Base-by-base conservation (phyloP, 768 basidiomycete species). In the Tylopilus rubrobrunneus region DNA sequence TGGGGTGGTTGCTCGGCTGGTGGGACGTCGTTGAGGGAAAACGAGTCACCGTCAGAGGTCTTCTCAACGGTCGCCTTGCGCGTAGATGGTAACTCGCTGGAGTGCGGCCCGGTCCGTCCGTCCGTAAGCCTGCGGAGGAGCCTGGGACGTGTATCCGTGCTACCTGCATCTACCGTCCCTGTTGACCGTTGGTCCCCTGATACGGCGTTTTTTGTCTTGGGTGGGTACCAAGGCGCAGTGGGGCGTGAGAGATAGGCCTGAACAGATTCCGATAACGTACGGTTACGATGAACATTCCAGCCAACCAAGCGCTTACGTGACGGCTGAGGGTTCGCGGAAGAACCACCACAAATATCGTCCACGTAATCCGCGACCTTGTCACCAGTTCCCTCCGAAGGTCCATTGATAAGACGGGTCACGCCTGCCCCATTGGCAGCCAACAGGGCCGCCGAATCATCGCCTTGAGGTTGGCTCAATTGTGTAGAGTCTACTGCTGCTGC, bases 251-350 rank as follows among this genome's bases (percentile, higher is more conserved):
- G 75, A 62, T 82, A 73, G 2, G 77, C 76, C 39, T 76, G 77
- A 4, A 83, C 73, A 14, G 79, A 75, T 50, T 79, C 75, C 41
- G 71, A 67, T 33, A 82, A 70, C 57, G 68, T 76, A 56, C 72
- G 74, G 55, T 73, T 68, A 52, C 76, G 75, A 40, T 68, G 67
- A 45, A 42, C 27, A n/a, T 37, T 44, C 46, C 21, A 33, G 23
- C 43, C 51, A 40, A 44, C 47, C 42, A 33, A 41, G n/a, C 52
- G 61, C 39, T 67, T 60, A 62, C 55, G 66, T 60, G 67, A 57
- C 23, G 17, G 7, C 6, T 4, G 53, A 48, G 53, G 21, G 23
- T 55, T 56, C 56, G 59, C 62, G 58, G 57, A 48, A 57, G 62
- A 61, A 55, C 31, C 52, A 37, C 36, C 11, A 36, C 36, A 7